phyloP scores from a whole-genome alignment of 2,329 filamentous ascomycete species.

The Thielaviopsis euricoi region DNA sequence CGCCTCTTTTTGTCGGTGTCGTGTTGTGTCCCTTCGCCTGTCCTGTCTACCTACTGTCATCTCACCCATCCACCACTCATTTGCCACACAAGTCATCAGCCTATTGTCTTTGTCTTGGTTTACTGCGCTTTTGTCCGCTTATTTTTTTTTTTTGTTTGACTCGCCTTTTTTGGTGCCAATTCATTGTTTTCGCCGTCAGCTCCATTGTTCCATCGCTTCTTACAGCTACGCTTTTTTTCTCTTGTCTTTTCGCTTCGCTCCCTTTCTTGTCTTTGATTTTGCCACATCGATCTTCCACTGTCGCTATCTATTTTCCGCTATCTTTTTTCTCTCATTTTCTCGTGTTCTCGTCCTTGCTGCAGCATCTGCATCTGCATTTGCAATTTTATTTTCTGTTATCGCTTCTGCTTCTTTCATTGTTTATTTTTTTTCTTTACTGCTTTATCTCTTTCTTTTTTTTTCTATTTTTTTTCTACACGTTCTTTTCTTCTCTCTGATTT shows the following conservation, averaged over 20 bases:
- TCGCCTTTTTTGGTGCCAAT: too few species aligned
- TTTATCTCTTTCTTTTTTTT: not conserved
- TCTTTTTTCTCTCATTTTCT: not conserved
- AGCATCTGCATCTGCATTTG: not conserved
- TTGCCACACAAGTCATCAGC: too few species aligned
- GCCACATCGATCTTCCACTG: not conserved
- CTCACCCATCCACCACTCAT: too few species aligned
- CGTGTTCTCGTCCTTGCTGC: not conserved
- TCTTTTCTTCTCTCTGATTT: not conserved
- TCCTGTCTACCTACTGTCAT: too few species aligned
- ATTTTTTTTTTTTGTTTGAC: not conserved
- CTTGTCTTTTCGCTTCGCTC: not conserved
- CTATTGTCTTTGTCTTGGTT: not conserved
- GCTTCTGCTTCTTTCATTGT: constrained; percentile 11
- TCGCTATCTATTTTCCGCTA: not conserved
- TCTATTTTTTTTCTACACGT: not conserved
- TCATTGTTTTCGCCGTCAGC: not conserved
- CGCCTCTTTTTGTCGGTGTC: too few species aligned
- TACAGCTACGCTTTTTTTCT: not conserved
- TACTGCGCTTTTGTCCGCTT: not conserved
- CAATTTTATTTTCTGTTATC: not conserved
- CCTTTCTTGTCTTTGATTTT: constrained; percentile 11
- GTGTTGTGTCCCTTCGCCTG: too few species aligned
- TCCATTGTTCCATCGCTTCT: not conserved
- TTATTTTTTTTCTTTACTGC: not conserved